Conservation (phyloP, 2,329 filamentous ascomycete genomes). For the Pleomassaria siparia region DNA sequence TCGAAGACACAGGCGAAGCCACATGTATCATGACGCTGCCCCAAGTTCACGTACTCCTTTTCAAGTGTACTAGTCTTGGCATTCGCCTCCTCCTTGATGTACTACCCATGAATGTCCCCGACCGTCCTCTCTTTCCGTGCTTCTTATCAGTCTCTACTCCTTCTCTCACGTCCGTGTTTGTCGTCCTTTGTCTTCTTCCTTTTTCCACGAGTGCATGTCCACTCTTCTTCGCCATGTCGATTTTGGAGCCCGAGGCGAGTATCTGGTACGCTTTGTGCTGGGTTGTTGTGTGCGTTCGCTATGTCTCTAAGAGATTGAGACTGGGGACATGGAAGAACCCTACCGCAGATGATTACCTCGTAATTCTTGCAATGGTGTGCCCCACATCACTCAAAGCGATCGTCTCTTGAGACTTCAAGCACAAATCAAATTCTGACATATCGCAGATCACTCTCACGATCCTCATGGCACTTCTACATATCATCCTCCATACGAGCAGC, state of each 20-base stretch:
- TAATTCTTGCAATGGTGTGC: conserved; percentile 38
- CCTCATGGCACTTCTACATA: conserved; percentile 36
- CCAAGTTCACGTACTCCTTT: neutral
- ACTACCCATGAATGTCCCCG: neutral
- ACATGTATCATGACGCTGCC: neutral
- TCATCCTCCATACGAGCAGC: conserved; percentile 33
- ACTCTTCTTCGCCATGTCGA: conserved; percentile 20
- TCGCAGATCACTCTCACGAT: conserved; percentile 19
- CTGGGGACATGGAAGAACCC: conserved; percentile 35
- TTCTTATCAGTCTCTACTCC: neutral
- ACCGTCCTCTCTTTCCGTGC: neutral
- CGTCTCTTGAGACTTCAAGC: neutral
- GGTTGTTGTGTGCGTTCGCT: conserved; percentile 31
- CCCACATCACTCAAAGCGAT: neutral
- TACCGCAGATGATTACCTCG: conserved; percentile 40
- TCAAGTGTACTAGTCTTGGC: too few relatives aligned
- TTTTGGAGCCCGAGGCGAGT: conserved; percentile 35
- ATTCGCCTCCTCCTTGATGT: too few relatives aligned
- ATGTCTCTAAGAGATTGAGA: conserved; percentile 33
- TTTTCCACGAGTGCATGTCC: neutral
- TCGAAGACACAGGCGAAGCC: neutral
- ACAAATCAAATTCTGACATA: neutral
- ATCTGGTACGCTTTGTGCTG: conserved; percentile 39
- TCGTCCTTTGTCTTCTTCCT: neutral
- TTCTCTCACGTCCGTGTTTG: neutral